Percentiles rank a stretch among this genome's conserved stretches.
phyloP scores from a whole-genome alignment of 352 stramenopile species.

The Globisporangium perplexum region DNA sequence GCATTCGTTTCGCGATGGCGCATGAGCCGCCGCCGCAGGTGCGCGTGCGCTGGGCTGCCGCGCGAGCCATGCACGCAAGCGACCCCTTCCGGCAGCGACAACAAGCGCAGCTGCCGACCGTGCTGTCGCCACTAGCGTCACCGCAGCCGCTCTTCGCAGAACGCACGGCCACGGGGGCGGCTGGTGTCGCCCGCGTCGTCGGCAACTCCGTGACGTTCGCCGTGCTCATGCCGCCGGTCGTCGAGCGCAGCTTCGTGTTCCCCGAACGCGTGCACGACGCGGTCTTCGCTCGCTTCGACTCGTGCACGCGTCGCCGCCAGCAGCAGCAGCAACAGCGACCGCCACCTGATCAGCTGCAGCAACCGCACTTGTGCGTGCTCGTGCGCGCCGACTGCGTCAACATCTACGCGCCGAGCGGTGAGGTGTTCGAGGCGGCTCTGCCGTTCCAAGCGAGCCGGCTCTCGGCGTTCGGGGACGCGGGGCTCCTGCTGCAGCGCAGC shows the following conservation, averaged over 20 bases:
- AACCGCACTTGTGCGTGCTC: conserved; percentile 51
- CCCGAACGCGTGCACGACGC: conserved; percentile 49
- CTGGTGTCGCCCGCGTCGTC: conserved; percentile 33
- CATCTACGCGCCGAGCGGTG: conserved; percentile 53
- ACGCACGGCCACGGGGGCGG: conserved; percentile 18
- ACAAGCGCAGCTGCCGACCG: not conserved
- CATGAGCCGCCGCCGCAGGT: conserved; percentile 14
- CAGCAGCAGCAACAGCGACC: not conserved
- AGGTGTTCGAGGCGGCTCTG: conserved; percentile 67
- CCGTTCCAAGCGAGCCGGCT: conserved; percentile 67
- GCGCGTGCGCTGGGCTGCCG: conserved; percentile 21
- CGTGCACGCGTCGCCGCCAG: not conserved
- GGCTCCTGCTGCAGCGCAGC: conserved; percentile 63
- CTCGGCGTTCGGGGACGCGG: conserved; percentile 30
- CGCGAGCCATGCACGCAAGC: conserved; percentile 18
- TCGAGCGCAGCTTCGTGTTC: conserved; percentile 62
- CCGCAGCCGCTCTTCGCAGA: conserved; percentile 27
- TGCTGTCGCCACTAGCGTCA: not conserved
- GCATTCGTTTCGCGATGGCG: too few relatives aligned
- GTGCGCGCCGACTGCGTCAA: conserved; percentile 63
- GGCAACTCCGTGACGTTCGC: conserved; percentile 51
- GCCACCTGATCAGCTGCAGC: not conserved
- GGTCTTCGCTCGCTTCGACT: conserved; percentile 39
- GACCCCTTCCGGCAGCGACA: not conserved
- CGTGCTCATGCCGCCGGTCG: conserved; percentile 40